A percentile compares a stretch with the other conserved stretches of the same genome.
Conservation (phyloP, 179 eudicot species). For the Silene coronaria region DNA sequence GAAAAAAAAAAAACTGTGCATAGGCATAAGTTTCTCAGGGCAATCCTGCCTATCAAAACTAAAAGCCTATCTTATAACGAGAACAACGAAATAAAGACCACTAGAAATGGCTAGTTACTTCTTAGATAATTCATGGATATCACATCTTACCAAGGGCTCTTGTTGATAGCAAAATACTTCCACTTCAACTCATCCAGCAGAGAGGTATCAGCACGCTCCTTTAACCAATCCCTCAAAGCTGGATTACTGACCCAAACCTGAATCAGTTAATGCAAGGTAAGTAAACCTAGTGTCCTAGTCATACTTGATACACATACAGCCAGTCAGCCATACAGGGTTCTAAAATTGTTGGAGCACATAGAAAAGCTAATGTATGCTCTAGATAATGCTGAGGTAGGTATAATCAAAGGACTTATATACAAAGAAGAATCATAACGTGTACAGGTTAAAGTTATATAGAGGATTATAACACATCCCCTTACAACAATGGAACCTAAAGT, state of each 20-base stretch:
- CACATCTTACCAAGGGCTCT: constrained; percentile 72
- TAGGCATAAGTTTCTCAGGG: not conserved
- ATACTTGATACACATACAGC: not conserved
- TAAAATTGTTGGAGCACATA: not conserved
- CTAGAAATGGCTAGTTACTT: constrained; percentile 4
- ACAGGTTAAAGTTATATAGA: not conserved
- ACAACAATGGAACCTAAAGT: not conserved
- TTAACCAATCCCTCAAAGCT: constrained; percentile 72
- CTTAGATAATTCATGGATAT: not conserved
- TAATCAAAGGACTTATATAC: not conserved
- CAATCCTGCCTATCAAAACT: not conserved
- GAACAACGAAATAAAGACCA: not conserved
- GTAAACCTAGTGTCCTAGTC: not conserved
- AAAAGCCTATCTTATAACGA: too few relatives aligned
- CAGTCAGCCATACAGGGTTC: not conserved
- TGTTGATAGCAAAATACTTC: constrained; percentile 71
- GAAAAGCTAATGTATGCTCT: not conserved
- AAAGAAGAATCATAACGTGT: not conserved
- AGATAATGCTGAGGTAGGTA: not conserved
- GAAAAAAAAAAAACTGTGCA: not conserved
- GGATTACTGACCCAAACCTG: constrained; percentile 87
- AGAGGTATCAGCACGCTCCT: constrained; percentile 59
- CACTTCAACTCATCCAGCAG: constrained; percentile 62
- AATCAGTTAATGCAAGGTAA: constrained; percentile 13
- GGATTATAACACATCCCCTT: not conserved